Evolutionary conservation across 371 early-diverging fungal genomes (phyloP).

Genomic region (Batkoa obscura): DNA sequence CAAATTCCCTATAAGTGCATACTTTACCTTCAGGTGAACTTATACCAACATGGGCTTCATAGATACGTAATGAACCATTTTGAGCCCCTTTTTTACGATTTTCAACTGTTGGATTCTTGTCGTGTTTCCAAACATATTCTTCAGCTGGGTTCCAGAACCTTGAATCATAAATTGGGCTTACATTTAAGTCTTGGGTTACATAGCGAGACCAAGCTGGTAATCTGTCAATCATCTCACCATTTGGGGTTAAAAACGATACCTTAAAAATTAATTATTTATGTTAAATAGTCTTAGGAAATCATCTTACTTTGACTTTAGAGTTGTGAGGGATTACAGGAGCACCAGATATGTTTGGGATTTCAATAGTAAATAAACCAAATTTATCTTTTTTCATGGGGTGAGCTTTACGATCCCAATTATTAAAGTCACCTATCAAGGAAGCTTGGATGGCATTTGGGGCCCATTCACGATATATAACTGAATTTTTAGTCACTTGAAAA

Average conservation of each 20-base stretch:
- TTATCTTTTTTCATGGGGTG: constrained; percentile 58
- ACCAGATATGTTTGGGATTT: constrained; percentile 31
- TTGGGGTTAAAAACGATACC: constrained; percentile 50
- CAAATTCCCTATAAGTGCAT: constrained; percentile 73
- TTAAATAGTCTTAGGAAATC: background rate
- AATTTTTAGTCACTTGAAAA: constrained; percentile 32
- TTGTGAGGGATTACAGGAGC: constrained; percentile 57
- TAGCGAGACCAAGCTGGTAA: constrained; percentile 76
- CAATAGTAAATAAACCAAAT: constrained; percentile 63
- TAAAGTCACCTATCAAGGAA: constrained; percentile 82
- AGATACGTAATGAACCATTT: constrained; percentile 40
- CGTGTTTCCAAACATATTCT: constrained; percentile 50
- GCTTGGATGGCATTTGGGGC: constrained; percentile 71
- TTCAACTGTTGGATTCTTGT: constrained; percentile 25
- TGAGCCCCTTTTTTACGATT: constrained; percentile 84
- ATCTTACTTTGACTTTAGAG: constrained; percentile 65
- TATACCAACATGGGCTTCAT: constrained; percentile 94
- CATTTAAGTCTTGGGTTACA: constrained; percentile 65
- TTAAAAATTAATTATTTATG: constrained; percentile 9
- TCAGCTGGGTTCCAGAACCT: constrained; percentile 83
- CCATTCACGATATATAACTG: constrained; percentile 81
- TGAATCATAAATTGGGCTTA: constrained; percentile 67
- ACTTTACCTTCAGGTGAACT: constrained; percentile 64
- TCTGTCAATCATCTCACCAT: constrained; percentile 67
- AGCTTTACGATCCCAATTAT: constrained; percentile 55